A percentile compares a stretch with the other conserved stretches of the same genome.
phyloP scores from a whole-genome alignment of 352 stramenopile species.

The Phytopythium helicoides region DNA sequence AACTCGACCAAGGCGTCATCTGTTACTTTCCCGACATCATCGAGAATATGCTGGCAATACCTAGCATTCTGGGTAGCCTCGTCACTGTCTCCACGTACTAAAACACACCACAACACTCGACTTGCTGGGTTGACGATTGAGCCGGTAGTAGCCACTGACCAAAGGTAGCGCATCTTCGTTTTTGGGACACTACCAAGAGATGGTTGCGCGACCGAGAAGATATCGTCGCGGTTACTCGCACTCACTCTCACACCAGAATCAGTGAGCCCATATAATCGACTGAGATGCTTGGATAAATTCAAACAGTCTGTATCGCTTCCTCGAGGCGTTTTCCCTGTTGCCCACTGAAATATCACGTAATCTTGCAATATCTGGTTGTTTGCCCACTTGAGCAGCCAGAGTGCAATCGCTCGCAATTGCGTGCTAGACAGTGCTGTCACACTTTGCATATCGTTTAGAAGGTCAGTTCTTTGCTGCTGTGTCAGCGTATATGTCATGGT shows the following conservation, averaged over 20 bases:
- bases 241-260: conserved; percentile 6
- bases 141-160: conserved; percentile 27
- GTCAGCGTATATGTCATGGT: conserved; percentile 21
- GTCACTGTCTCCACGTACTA: conserved; percentile 9
- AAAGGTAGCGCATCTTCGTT: conserved; percentile 33
- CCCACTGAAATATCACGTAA: conserved; percentile 50
- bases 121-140: conserved; percentile 48
- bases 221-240: not conserved
- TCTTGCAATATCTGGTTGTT: conserved; percentile 35
- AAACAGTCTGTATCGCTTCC: conserved; percentile 19
- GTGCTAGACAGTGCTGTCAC: conserved; percentile 28
- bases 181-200: conserved; percentile 12
- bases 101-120: conserved; percentile 44
- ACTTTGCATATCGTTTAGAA: conserved; percentile 27
- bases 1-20: conserved; percentile 22
- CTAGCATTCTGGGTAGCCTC: not conserved
- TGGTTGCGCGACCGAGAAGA: conserved; percentile 8
- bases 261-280: conserved; percentile 23
- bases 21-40: conserved; percentile 36
- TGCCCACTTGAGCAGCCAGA: conserved; percentile 53
- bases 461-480: conserved; percentile 11
- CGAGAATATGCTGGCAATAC: conserved; percentile 31
- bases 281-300: conserved; percentile 24
- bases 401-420: conserved; percentile 41
- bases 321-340: conserved; percentile 38